phyloP scores from a whole-genome alignment of 768 basidiomycete genomes.

The Mycena filopes region DNA sequence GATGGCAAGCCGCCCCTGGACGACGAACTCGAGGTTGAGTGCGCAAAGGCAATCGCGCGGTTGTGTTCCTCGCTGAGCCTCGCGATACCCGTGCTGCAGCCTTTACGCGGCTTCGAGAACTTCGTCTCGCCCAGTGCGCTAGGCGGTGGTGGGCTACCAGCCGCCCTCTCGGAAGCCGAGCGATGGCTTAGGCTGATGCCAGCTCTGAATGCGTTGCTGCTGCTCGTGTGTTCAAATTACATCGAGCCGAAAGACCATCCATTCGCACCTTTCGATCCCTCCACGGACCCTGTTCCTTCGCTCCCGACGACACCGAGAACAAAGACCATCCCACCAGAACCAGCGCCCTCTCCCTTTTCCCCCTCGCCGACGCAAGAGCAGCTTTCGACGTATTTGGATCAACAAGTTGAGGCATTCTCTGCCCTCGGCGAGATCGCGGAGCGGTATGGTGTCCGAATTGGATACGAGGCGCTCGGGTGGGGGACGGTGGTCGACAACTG shows the following conservation, averaged over 20 bases:
- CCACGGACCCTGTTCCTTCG: not conserved
- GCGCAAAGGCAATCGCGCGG: conserved; percentile 37
- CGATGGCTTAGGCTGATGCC: conserved; percentile 45
- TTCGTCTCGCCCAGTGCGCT: conserved; percentile 31
- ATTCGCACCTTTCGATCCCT: conserved; percentile 23
- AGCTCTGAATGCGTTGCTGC: conserved; percentile 42
- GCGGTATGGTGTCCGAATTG: conserved; percentile 41
- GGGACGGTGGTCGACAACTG: conserved; percentile 47
- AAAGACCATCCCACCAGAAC: conserved; percentile 12
- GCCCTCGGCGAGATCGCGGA: conserved; percentile 46
- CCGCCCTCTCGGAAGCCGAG: conserved; percentile 42
- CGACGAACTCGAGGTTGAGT: conserved; percentile 32
- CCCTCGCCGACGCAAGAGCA: conserved; percentile 20
- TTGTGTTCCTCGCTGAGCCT: conserved; percentile 38
- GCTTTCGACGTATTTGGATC: conserved; percentile 39
- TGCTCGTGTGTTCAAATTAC: conserved; percentile 49
- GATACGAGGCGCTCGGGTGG: conserved; percentile 49
- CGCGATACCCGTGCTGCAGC: conserved; percentile 47
- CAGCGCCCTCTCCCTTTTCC: conserved; percentile 13
- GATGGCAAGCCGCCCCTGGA: conserved; percentile 20
- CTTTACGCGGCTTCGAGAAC: conserved; percentile 50
- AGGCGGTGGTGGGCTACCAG: conserved; percentile 32
- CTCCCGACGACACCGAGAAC: not conserved
- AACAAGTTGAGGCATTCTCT: conserved; percentile 39
- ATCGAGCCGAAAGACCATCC: conserved; percentile 37